Conservation (phyloP, 371 early-diverging fungal species). For the Synchytrium microbalum region DNA sequence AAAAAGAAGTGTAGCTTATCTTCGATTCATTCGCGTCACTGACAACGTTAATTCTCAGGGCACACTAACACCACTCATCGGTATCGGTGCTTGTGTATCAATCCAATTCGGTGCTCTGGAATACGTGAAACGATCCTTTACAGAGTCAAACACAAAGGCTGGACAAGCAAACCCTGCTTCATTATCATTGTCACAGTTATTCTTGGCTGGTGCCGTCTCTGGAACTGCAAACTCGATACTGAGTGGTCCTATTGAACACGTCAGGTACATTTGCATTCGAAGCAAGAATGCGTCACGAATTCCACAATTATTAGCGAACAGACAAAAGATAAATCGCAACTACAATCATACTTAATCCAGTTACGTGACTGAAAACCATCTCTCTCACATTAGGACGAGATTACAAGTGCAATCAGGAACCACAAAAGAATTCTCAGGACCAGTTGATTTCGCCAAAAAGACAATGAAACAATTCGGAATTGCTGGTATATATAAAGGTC, state of each 20-base stretch:
- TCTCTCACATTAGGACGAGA: conserved; percentile 30
- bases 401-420: conserved; percentile 41
- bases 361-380: background rate
- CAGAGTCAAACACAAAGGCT: conserved; percentile 13
- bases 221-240: conserved; percentile 44
- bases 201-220: conserved; percentile 37
- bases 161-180: conserved; percentile 7
- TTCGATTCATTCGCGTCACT: too few species aligned
- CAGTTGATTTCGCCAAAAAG: conserved; percentile 37
- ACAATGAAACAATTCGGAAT: conserved; percentile 31
- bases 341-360: too few species aligned
- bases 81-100: conserved; percentile 50
- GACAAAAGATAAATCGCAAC: too few species aligned
- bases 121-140: conserved; percentile 35
- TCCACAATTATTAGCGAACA: too few species aligned
- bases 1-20: background rate
- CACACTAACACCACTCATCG: conserved; percentile 45
- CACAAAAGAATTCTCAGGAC: conserved; percentile 27
- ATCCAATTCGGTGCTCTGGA: conserved; percentile 49
- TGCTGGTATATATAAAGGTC: conserved; percentile 44
- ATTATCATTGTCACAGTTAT: conserved; percentile 34
- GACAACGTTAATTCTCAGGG: too few species aligned
- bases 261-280: too few species aligned
- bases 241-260: conserved; percentile 49
- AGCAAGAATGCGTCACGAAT: too few species aligned